Conservation (phyloP, 2,329 filamentous ascomycete species). For the Aspergillus tubingensis region DNA sequence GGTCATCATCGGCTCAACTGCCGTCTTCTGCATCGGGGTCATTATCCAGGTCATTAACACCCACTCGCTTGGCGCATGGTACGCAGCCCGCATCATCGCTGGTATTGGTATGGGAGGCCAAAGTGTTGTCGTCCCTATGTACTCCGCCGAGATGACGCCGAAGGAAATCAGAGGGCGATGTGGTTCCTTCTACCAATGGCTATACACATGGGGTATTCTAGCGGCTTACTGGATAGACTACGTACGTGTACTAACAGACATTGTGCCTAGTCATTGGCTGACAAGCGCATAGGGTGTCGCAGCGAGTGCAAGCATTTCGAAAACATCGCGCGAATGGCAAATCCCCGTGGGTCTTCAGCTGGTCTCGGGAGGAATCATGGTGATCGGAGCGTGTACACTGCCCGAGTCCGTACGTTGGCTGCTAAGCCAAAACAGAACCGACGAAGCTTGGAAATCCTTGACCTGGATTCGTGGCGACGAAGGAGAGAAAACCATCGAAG, state of each 20-base stretch:
- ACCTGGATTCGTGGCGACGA: conserved; percentile 50
- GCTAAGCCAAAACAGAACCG: conserved; percentile 49
- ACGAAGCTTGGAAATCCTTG: conserved; percentile 51
- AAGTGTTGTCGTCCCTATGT: conserved; percentile 46
- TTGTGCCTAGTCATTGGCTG: neutral
- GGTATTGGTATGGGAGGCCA: conserved; percentile 51
- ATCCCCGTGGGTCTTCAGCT: conserved; percentile 52
- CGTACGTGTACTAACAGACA: conserved; percentile 20
- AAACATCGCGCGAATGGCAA: conserved; percentile 53
- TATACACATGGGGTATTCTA: conserved; percentile 41
- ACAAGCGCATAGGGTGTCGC: neutral
- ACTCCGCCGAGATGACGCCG: conserved; percentile 46
- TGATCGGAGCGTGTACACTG: conserved; percentile 51
- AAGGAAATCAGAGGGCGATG: conserved; percentile 46
- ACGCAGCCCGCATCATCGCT: conserved; percentile 50
- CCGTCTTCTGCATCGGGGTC: conserved; percentile 40
- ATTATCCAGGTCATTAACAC: conserved; percentile 53
- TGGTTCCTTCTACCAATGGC: conserved; percentile 40
- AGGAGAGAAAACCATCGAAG: conserved; percentile 15
- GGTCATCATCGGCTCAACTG: conserved; percentile 48
- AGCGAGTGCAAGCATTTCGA: conserved; percentile 32
- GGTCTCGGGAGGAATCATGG: conserved; percentile 51
- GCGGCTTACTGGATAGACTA: conserved; percentile 53
- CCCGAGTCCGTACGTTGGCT: conserved; percentile 54
- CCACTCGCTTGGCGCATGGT: conserved; percentile 48